Evolutionary conservation across 305 asterid genomes (phyloP).

Genomic region (Solanum hybrid): DNA sequence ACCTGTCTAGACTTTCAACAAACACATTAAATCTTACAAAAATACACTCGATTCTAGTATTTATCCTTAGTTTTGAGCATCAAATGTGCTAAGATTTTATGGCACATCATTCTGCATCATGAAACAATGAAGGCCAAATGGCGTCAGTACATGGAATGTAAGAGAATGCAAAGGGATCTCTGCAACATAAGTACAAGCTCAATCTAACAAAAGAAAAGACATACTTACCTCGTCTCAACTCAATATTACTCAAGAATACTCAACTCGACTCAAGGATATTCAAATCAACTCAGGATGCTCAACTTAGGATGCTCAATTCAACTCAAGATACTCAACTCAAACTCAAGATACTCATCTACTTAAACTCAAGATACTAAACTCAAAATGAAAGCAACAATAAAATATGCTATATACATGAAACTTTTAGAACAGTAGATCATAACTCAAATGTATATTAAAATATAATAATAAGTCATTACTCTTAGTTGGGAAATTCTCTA

Average conservation of each 20-base stretch:
- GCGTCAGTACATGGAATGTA: background rate
- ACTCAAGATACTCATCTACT: too few relatives aligned
- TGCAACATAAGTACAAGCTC: background rate
- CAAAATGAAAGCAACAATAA: background rate
- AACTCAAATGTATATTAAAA: background rate
- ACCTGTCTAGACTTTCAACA: background rate
- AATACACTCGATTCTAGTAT: background rate
- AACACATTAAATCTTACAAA: background rate
- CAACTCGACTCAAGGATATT: background rate
- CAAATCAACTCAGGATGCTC: background rate
- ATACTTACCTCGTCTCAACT: background rate
- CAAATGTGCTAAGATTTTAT: background rate
- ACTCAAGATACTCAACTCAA: too few relatives aligned
- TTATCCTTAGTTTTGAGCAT: background rate
- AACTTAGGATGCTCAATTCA: too few relatives aligned
- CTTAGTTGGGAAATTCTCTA: background rate
- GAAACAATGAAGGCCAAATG: background rate
- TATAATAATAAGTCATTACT: background rate
- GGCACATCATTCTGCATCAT: background rate
- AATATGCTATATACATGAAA: background rate
- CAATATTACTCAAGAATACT: background rate
- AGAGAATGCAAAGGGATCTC: background rate
- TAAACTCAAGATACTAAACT: background rate
- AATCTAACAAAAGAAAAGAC: background rate
- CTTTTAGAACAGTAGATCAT: background rate